Percentiles rank a stretch among this genome's conserved stretches.
phyloP scores from a whole-genome alignment of 805 yeast genomes.

The Komagataella phaffii region DNA sequence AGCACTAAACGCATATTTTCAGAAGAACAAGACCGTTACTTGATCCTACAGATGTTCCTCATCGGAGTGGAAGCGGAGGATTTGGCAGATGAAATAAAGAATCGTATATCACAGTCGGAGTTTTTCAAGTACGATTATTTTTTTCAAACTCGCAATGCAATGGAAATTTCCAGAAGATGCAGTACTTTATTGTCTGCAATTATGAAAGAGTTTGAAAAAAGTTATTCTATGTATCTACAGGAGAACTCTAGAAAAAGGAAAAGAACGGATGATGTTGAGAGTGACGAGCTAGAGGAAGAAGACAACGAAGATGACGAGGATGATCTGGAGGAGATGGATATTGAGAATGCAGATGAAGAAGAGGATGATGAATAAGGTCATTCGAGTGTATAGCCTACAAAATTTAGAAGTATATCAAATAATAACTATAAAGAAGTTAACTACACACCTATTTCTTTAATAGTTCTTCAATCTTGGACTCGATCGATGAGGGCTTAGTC shows the following conservation, averaged over 20 bases:
- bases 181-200: conserved; percentile 65
- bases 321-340: background rate
- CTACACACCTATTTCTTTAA: conserved; percentile 17
- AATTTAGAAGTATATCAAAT: background rate
- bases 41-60: conserved; percentile 66
- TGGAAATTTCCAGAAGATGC: conserved; percentile 75
- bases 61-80: conserved; percentile 73
- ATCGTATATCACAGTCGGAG: conserved; percentile 59
- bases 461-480: conserved; percentile 42
- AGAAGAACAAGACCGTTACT: conserved; percentile 84
- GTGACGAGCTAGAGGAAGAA: background rate
- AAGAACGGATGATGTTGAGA: background rate
- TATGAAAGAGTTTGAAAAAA: conserved; percentile 46
- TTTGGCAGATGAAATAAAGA: conserved; percentile 66
- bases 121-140: conserved; percentile 82
- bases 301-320: background rate
- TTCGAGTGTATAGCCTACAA: background rate
- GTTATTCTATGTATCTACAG: background rate
- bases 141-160: conserved; percentile 63
- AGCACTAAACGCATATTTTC: conserved; percentile 56
- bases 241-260: conserved; percentile 1
- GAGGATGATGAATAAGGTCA: background rate
- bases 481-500: conserved; percentile 52
- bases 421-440: background rate
- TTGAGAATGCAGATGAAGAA: background rate